These are phyloP conservation scores for Entonaema liquescens DNA, from an alignment of 495 filamentous ascomycete genomes.

Conservation along the genomic window DNA sequence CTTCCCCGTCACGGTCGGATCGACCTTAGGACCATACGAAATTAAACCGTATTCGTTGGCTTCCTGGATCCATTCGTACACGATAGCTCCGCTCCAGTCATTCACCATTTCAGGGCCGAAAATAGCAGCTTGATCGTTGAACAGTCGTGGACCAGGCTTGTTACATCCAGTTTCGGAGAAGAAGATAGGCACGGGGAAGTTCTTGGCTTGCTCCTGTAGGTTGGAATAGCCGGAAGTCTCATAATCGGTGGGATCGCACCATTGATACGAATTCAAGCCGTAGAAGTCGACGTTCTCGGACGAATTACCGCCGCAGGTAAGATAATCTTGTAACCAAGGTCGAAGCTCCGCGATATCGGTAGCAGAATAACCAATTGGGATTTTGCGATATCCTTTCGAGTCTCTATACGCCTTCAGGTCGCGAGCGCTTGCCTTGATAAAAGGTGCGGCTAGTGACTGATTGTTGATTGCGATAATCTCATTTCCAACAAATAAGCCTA, in stretches of 20 bases:
- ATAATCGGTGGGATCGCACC: conserved; percentile 77
- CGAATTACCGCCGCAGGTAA: conserved; percentile 75
- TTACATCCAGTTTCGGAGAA: conserved; percentile 87
- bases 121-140: conserved; percentile 80
- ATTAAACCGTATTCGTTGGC: conserved; percentile 86
- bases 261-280: conserved; percentile 86
- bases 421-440: conserved; percentile 79
- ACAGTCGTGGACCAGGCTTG: conserved; percentile 70
- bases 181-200: conserved; percentile 79
- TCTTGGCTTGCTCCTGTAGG: conserved; percentile 62
- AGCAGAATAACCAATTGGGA: conserved; percentile 90
- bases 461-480: conserved; percentile 74
- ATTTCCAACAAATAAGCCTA: conserved; percentile 87
- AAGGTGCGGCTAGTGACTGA: conserved; percentile 76
- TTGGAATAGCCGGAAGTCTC: conserved; percentile 72
- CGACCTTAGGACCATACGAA: conserved; percentile 70
- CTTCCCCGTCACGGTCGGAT: conserved; percentile 55
- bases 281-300: conserved; percentile 85
- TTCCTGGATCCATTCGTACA: conserved; percentile 93
- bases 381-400: conserved; percentile 78
- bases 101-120: conserved; percentile 74
- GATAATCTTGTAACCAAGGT: conserved; percentile 88
- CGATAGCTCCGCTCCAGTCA: conserved; percentile 83
- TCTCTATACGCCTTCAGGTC: conserved; percentile 86
- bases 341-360: conserved; percentile 83